Base-by-base conservation (phyloP, 2,329 filamentous ascomycete genomes). In the Rutstroemia sp. region DNA sequence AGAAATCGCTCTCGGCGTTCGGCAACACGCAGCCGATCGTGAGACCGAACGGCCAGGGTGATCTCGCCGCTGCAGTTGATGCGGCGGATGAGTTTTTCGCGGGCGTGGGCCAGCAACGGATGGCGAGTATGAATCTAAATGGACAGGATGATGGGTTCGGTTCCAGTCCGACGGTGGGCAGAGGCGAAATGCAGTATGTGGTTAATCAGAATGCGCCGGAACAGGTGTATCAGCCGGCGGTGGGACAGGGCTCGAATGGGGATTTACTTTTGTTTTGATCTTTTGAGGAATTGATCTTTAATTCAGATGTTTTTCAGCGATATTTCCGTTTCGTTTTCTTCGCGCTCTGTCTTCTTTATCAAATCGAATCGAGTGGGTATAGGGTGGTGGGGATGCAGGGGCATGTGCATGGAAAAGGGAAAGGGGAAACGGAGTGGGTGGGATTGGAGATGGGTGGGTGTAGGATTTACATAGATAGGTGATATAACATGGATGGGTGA, bases 51-150 rank as follows among this genome's bases (percentile, higher is more conserved):
- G 58, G 64, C 50, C 57, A 68, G 62, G 72, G 75, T 5, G 79
- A 86, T 66, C 76, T 91, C 57, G 78, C 82, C 3, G 82, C 84
- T 25, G 90, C 90, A 1, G 84, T 95, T 38, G 88, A 80, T 66
- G 91, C 94, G 54, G 92, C 92, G 9, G 92, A 96, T 67, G 83
- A 86, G 16, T 96, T 96, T 72, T 97, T 96, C 72, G 85, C 88
- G 16, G 87, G 84, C 46, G 77, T 91, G n/a, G 84, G 86, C 1
- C 81, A 75, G 58, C 82, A 86, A 69, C 85, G 88, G 69, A 88
- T 91, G 85, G 83, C 82, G 4, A 79, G 81, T 16, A 82, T 92
- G 81, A 78, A 80, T 57, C 77, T 91, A 57, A 80, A 82, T 63
- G 75, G 69, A 48, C 76, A 78, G 56, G 76, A 83, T 47, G 85